Percentiles rank a stretch among this genome's conserved stretches.
Evolutionary conservation across 2,329 filamentous ascomycete species (phyloP).

Genomic region (Meredithiella fracta): DNA sequence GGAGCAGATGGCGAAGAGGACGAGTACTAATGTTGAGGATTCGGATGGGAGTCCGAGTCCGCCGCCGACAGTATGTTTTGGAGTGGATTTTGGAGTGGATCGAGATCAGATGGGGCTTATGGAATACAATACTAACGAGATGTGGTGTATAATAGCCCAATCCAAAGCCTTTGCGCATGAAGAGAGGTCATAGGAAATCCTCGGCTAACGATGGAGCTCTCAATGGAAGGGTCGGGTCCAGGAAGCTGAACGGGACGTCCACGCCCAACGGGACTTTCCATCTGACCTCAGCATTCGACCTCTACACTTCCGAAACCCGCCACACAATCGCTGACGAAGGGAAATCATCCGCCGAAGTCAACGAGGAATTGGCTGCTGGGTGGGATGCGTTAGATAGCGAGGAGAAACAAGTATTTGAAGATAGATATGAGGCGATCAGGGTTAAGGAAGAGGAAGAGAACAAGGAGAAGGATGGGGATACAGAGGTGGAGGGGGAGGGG

Average conservation of each 20-base stretch:
- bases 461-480: slow-evolving; percentile 7
- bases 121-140: neutral
- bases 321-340: slow-evolving; percentile 29
- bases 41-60: slow-evolving; percentile 65
- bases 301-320: slow-evolving; percentile 37
- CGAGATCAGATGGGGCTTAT: neutral
- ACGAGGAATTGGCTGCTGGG: slow-evolving; percentile 37
- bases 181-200: slow-evolving; percentile 52
- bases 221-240: slow-evolving; percentile 18
- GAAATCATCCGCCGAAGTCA: slow-evolving; percentile 26
- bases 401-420: slow-evolving; percentile 33
- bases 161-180: slow-evolving; percentile 60
- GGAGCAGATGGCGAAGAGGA: slow-evolving; percentile 57
- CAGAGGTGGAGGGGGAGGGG: slow-evolving; percentile 3
- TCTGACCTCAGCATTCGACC: slow-evolving; percentile 28
- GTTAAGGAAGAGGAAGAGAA: slow-evolving; percentile 6
- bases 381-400: slow-evolving; percentile 38
- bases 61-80: slow-evolving; percentile 51
- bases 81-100: too few relatives aligned
- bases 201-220: slow-evolving; percentile 29
- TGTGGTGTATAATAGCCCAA: slow-evolving; percentile 40
- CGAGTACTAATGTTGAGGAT: slow-evolving; percentile 58
- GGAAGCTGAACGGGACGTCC: slow-evolving; percentile 28
- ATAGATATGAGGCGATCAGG: slow-evolving; percentile 24
- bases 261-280: slow-evolving; percentile 20